phyloP scores from a whole-genome alignment of 2,329 filamentous ascomycete genomes.

The Cladosporium phlei region DNA sequence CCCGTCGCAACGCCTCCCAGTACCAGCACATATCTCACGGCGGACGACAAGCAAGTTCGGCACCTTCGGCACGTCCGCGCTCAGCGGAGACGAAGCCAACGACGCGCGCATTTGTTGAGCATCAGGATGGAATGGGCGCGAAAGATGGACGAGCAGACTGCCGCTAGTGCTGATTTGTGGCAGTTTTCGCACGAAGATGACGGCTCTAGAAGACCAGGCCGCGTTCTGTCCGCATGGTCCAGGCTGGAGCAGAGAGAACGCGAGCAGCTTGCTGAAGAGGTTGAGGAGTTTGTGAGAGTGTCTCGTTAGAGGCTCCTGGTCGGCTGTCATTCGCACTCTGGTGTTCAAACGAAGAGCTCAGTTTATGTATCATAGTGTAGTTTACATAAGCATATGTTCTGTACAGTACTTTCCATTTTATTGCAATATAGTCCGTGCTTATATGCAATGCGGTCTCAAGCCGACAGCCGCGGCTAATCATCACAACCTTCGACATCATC shows the following conservation, averaged over 20 bases:
- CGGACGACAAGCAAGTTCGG: neutral
- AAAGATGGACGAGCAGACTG: neutral
- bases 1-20: neutral
- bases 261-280: conserved; percentile 4
- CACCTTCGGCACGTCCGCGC: conserved; percentile 25
- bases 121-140: neutral
- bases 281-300: conserved; percentile 4
- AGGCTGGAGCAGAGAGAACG: neutral
- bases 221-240: conserved; percentile 3
- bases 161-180: neutral
- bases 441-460: neutral
- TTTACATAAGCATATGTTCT: neutral
- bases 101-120: neutral
- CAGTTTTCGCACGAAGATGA: neutral
- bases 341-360: too few relatives aligned
- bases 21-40: neutral
- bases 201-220: neutral
- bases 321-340: neutral
- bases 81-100: neutral
- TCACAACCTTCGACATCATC: neutral
- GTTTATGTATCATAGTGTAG: neutral
- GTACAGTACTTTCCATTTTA: too few relatives aligned
- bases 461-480: conserved; percentile 10
- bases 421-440: neutral
- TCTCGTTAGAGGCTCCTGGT: neutral